Percentiles rank a stretch among this genome's conserved stretches.
Evolutionary conservation across 495 filamentous ascomycete genomes (phyloP).

Genomic region (Trichoderma erinaceum): DNA sequence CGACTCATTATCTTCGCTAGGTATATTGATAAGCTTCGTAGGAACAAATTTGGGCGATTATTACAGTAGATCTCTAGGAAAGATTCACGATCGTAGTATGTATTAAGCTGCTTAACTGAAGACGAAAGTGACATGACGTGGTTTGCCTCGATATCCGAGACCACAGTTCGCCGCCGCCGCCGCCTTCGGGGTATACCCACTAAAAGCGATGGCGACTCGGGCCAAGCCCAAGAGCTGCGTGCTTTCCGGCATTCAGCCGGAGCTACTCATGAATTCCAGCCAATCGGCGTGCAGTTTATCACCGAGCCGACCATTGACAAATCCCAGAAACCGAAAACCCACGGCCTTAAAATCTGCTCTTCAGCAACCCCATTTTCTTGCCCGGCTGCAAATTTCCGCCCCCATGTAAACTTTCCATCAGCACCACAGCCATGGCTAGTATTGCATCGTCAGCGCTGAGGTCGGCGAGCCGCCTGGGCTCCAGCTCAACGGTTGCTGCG

Average conservation of each 20-base stretch:
- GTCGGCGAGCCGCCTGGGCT: conserved; percentile 68
- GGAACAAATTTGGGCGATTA: no score
- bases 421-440: conserved; percentile 56
- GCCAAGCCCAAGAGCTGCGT: neutral
- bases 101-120: neutral
- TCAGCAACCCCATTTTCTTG: conserved; percentile 4
- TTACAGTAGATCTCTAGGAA: no score
- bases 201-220: neutral
- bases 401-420: conserved; percentile 4
- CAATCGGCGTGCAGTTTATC: conserved; percentile 3
- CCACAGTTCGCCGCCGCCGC: neutral
- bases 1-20: no score
- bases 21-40: no score
- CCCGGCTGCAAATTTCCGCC: neutral
- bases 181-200: neutral
- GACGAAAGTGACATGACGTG: neutral
- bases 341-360: neutral
- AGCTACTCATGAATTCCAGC: neutral
- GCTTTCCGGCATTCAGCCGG: neutral
- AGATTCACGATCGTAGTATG: neutral
- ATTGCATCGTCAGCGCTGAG: conserved; percentile 66
- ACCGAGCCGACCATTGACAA: conserved; percentile 13
- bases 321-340: neutral
- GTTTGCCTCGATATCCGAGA: conserved; percentile 3
- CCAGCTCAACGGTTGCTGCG: conserved; percentile 45